These are phyloP conservation scores for Pythium phragmitis DNA, from an alignment of 352 stramenopile genomes.

Conservation along the genomic window DNA sequence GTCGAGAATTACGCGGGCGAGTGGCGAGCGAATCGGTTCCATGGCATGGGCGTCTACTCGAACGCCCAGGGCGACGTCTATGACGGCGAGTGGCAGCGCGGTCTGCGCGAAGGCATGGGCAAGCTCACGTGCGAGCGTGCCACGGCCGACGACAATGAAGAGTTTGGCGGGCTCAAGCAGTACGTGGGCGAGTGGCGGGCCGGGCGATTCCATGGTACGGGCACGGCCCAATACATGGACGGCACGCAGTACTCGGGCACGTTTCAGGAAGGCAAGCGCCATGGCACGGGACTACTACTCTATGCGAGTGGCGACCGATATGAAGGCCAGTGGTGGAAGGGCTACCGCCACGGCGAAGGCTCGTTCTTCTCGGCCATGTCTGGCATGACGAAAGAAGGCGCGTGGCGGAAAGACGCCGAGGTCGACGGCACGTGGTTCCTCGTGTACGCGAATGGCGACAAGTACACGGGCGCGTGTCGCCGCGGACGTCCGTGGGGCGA, in stretches of 20 bases:
- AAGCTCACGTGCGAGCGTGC: conserved; percentile 44
- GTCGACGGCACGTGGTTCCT: conserved; percentile 73
- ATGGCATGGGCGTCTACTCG: conserved; percentile 62
- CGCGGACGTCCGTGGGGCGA: conserved; percentile 64
- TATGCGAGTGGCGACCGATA: conserved; percentile 48
- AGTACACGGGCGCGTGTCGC: conserved; percentile 63
- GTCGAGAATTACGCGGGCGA: conserved; percentile 73
- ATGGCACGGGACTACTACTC: conserved; percentile 66
- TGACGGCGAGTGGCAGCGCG: conserved; percentile 63
- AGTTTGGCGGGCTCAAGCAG: conserved; percentile 51
- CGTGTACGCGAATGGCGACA: conserved; percentile 70
- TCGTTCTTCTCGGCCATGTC: conserved; percentile 49
- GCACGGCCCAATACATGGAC: conserved; percentile 83
- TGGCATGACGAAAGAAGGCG: conserved; percentile 60
- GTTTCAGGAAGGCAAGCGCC: conserved; percentile 69
- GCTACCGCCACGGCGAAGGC: conserved; percentile 68
- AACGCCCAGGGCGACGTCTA: conserved; percentile 63
- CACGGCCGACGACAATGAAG: conserved; percentile 29
- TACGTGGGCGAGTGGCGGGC: conserved; percentile 68
- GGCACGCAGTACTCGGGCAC: conserved; percentile 88
- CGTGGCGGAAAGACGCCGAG: conserved; percentile 59
- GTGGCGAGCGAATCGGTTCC: conserved; percentile 66
- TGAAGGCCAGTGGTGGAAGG: conserved; percentile 77
- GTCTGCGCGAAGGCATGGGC: conserved; percentile 54
- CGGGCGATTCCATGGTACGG: conserved; percentile 69